phyloP scores from a whole-genome alignment of 768 basidiomycete species.

The Hypsizygus marmoreus region DNA sequence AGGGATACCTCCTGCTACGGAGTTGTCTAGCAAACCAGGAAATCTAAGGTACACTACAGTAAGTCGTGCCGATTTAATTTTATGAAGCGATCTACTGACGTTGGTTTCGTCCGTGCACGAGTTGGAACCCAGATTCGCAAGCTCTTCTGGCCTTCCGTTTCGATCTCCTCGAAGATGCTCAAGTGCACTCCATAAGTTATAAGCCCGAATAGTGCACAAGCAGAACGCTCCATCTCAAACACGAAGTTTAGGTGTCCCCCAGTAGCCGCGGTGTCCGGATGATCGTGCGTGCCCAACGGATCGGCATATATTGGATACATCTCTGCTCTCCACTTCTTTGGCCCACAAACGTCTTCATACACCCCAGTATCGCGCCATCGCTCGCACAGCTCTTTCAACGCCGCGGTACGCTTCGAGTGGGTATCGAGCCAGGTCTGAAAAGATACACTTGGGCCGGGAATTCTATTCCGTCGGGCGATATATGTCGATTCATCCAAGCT shows the following conservation, averaged over 20 bases:
- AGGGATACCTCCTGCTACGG: constrained; percentile 89
- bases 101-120: constrained; percentile 83
- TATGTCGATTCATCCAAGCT: constrained; percentile 28
- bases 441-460: constrained; percentile 41
- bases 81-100: constrained; percentile 48
- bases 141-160: constrained; percentile 34
- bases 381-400: constrained; percentile 68
- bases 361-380: constrained; percentile 71
- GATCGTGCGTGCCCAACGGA: constrained; percentile 62
- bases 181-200: constrained; percentile 93
- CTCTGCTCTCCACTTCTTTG: constrained; percentile 84
- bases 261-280: constrained; percentile 37
- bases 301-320: constrained; percentile 75
- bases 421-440: constrained; percentile 56
- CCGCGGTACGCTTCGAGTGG: constrained; percentile 57
- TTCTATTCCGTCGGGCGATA: constrained; percentile 19
- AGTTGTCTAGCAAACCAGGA: constrained; percentile 87
- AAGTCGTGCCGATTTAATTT: not conserved
- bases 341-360: constrained; percentile 68
- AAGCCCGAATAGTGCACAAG: constrained; percentile 86
- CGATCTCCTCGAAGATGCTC: constrained; percentile 62
- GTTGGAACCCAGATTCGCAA: constrained; percentile 86
- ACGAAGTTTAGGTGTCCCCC: constrained; percentile 57
- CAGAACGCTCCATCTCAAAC: constrained; percentile 89
- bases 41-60: constrained; percentile 1